A percentile compares a stretch with the other conserved stretches of the same genome.
phyloP scores from a whole-genome alignment of 140 eudicot genomes.

The Flaveria floridana region DNA sequence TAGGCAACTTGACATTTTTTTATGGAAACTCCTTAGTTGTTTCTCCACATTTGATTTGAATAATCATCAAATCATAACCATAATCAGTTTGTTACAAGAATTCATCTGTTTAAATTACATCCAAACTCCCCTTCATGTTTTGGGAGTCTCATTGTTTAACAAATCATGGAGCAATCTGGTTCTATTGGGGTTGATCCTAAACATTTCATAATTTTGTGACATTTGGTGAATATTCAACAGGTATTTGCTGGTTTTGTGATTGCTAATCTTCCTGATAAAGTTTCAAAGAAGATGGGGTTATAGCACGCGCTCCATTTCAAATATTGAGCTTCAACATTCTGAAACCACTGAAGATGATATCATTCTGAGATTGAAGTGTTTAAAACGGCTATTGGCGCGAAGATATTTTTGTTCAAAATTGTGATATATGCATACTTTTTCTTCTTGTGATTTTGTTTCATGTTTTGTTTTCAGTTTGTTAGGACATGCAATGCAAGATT shows the following conservation, averaged over 20 bases:
- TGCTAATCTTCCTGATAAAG: conserved; percentile 78
- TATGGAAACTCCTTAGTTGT: too few relatives aligned
- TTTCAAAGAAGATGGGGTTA: conserved; percentile 63
- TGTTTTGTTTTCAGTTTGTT: conserved; percentile 23
- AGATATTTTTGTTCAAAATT: conserved; percentile 15
- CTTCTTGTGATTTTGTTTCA: conserved; percentile 25
- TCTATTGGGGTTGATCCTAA: background rate
- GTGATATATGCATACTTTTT: conserved; percentile 25
- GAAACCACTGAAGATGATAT: conserved; percentile 14
- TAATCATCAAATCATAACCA: background rate
- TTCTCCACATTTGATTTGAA: too few relatives aligned
- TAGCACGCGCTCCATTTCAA: conserved; percentile 37
- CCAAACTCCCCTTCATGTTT: background rate
- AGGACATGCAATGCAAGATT: conserved; percentile 25
- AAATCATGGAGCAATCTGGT: background rate
- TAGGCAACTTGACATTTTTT: too few relatives aligned
- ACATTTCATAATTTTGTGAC: background rate
- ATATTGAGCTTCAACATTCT: conserved; percentile 20
- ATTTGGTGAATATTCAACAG: conserved; percentile 40
- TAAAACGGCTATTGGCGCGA: conserved; percentile 17
- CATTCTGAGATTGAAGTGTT: conserved; percentile 17
- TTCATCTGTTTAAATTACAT: background rate
- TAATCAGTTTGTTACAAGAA: background rate
- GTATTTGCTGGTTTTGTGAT: conserved; percentile 93
- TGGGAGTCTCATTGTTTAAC: background rate